Conservation (phyloP, 1,284 basidiomycete genomes). For the Veloboletus limbatus region DNA sequence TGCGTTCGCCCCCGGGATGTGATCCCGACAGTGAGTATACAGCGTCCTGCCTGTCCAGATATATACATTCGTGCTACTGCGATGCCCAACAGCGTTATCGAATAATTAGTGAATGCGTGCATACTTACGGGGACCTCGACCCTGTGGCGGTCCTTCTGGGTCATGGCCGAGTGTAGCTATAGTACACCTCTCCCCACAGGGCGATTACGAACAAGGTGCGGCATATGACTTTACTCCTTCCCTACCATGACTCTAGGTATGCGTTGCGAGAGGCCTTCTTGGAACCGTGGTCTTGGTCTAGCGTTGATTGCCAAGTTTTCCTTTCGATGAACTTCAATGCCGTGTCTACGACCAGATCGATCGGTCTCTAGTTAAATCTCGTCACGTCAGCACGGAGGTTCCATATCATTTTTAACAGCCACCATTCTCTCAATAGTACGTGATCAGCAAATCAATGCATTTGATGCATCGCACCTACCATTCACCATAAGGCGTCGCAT, state of each 20-base stretch:
- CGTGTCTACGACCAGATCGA: constrained; percentile 50
- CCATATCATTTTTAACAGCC: constrained; percentile 41
- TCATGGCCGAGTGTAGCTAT: no score
- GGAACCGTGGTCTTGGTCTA: constrained; percentile 59
- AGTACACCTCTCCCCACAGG: constrained; percentile 40
- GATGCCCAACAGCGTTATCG: constrained; percentile 1
- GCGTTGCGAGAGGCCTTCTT: constrained; percentile 57
- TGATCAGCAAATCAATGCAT: constrained; percentile 36
- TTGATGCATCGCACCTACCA: background rate
- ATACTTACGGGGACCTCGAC: background rate
- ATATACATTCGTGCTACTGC: background rate
- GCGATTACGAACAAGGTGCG: constrained; percentile 55
- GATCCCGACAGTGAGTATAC: background rate
- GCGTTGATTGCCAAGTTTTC: constrained; percentile 59
- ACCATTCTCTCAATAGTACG: constrained; percentile 54
- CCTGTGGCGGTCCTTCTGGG: no score
- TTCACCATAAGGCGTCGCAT: constrained; percentile 37
- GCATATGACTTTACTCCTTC: background rate
- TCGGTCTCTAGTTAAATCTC: constrained; percentile 38
- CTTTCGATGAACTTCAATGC: constrained; percentile 50
- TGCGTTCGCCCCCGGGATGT: background rate
- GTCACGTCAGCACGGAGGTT: no score
- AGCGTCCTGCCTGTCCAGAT: background rate
- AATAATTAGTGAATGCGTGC: constrained; percentile 1
- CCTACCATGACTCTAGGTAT: constrained; percentile 29